Percentiles rank a stretch among this genome's conserved stretches.
These are phyloP conservation scores for Coemansia sp. DNA, from an alignment of 192 early-diverging fungal species.

Conservation along the genomic window DNA sequence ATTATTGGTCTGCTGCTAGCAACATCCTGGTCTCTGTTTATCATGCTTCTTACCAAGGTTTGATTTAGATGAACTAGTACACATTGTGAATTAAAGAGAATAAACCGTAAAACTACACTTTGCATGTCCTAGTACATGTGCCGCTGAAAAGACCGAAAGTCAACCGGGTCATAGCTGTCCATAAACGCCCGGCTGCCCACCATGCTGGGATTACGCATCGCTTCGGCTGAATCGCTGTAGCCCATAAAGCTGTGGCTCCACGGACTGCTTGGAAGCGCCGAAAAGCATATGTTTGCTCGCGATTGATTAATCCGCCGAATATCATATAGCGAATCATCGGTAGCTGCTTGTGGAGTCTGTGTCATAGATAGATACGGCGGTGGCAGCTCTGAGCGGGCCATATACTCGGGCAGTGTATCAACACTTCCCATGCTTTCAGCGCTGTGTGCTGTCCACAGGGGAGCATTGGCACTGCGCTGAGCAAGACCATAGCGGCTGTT, in stretches of 20 bases:
- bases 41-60: conserved; percentile 26
- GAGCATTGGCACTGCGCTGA: conserved; percentile 3
- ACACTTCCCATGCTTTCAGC: conserved; percentile 22
- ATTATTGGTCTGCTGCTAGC: conserved; percentile 38
- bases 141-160: conserved; percentile 28
- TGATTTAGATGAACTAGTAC: conserved; percentile 2
- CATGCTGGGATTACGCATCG: neutral
- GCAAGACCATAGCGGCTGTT: conserved; percentile 26
- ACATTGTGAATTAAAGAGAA: neutral
- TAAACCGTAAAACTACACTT: neutral
- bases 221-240: neutral
- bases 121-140: conserved; percentile 21
- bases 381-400: conserved; percentile 22
- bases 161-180: conserved; percentile 10
- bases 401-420: conserved; percentile 48
- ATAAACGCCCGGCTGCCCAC: neutral
- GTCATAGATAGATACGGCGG: conserved; percentile 26
- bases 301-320: conserved; percentile 8
- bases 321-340: conserved; percentile 7
- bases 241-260: neutral
- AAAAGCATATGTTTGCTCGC: conserved; percentile 15
- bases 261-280: conserved; percentile 1
- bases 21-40: conserved; percentile 41
- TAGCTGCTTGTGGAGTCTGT: neutral
- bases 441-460: conserved; percentile 6